These are phyloP conservation scores for Carex kokanica DNA, from an alignment of 176 grass and related monocot species.

Conservation along the genomic window DNA sequence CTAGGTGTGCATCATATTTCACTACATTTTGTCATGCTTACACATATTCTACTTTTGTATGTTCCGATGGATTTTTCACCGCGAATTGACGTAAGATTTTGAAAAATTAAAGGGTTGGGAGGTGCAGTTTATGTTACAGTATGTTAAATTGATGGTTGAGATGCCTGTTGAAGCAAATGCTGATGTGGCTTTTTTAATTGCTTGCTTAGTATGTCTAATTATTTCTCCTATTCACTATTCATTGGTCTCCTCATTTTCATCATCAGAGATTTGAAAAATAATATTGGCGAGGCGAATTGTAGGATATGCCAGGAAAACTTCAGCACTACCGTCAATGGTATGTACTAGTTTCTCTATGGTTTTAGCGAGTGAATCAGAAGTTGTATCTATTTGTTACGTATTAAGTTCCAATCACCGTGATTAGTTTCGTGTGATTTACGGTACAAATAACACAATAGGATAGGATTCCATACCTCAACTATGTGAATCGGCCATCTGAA, in stretches of 20 bases:
- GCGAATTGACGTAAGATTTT: not conserved
- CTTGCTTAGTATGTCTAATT: not conserved
- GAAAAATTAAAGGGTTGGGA: not conserved
- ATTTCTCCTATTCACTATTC: not conserved
- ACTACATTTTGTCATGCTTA: not conserved
- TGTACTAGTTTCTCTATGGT: not conserved
- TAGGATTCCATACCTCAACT: not conserved
- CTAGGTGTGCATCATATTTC: not conserved
- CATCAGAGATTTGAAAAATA: conserved; percentile 77
- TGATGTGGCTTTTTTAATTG: not conserved
- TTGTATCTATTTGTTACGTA: not conserved
- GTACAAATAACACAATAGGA: not conserved
- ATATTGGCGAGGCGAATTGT: conserved; percentile 69
- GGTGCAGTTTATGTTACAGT: conserved; percentile 1
- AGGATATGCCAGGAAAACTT: conserved; percentile 78
- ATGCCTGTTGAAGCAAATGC: not conserved
- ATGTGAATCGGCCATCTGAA: too few relatives aligned
- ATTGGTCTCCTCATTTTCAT: conserved; percentile 15
- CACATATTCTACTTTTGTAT: not conserved
- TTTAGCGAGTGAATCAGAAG: not conserved
- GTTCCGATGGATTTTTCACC: not conserved
- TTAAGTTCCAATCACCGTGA: not conserved
- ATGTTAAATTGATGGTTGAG: conserved; percentile 13
- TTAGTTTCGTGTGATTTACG: not conserved
- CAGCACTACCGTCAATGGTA: conserved; percentile 76